Conservation (phyloP, 2,329 filamentous ascomycete genomes). For the Exophiala viscosa region DNA sequence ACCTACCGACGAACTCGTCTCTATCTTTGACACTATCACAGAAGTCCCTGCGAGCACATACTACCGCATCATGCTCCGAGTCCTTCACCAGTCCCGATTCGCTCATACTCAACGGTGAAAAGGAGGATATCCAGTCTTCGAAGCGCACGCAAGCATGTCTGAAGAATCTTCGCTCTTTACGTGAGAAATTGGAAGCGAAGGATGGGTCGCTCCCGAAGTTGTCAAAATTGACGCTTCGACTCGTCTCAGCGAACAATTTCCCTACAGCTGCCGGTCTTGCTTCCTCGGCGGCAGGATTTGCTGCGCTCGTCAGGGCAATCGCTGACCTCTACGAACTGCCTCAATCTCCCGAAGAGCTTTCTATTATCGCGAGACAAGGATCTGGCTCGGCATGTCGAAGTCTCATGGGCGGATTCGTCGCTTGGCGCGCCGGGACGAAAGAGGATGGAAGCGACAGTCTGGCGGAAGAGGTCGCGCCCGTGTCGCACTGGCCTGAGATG, state of each 20-base stretch:
- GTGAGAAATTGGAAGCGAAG: conserved; percentile 68
- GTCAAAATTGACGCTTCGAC: conserved; percentile 69
- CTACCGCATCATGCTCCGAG: conserved; percentile 84
- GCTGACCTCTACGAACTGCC: conserved; percentile 87
- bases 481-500: conserved; percentile 93
- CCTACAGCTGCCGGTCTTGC: conserved; percentile 88
- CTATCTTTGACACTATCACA: conserved; percentile 96
- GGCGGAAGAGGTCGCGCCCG: conserved; percentile 83
- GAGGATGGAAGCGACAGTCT: conserved; percentile 80
- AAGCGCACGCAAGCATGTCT: conserved; percentile 94
- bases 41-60: conserved; percentile 87
- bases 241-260: conserved; percentile 98
- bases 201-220: conserved; percentile 77
- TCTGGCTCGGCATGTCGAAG: conserved; percentile 92
- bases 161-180: conserved; percentile 73
- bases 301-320: conserved; percentile 68
- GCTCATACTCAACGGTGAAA: conserved; percentile 77
- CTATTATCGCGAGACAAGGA: conserved; percentile 84
- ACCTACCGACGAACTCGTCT: conserved; percentile 96
- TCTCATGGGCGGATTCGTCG: conserved; percentile 84
- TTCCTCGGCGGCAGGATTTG: conserved; percentile 54
- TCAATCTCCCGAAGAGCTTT: conserved; percentile 76
- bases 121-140: conserved; percentile 74
- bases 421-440: conserved; percentile 77
- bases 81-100: conserved; percentile 62